Base-by-base conservation (phyloP, 169 alveolate species). In the Plasmodium gallinaceum region DNA sequence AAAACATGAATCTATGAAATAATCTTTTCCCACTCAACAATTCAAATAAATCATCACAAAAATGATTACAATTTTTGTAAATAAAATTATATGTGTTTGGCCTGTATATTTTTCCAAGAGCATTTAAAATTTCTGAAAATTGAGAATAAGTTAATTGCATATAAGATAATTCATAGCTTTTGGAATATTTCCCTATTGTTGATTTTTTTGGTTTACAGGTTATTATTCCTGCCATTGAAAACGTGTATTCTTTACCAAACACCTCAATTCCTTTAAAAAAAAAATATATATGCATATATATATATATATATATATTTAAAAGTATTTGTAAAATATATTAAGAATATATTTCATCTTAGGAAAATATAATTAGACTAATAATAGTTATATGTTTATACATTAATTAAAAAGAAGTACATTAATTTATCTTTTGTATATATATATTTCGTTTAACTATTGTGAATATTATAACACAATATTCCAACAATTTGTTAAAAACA, bases 11-110 rank as follows among this genome's bases (percentile, higher is more conserved):
- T 39, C 58, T 66, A 83, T 68, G 73, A 68, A 83, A 83, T 42
- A 83, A 58, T 45, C 91, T 83, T 68, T 69, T 83, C 8, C 91
- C 91, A 57, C 91, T 54, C 24, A 83, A 58, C n/a, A 83, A 54
- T 37, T 83, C 85, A 68, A 83, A 83, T 43, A 83, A 58, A 46
- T 83, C 91, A 83, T 83, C 91, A 61, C 91, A 83, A 26, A 83
- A 83, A 68, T 83, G 91, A 60, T 83, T 83, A 48, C 91, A 83
- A 45, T 83, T 83, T 69, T 83, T 83, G 73, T 70, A 68, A 18
- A 83, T 72, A 70, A 83, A 83, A 72, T 83, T 83, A 32, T 83
- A 83, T 9, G 85, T 83, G 51, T 83, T 83, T 7, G 91, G 91
- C 66, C 91, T 42, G 32, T 83, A 83, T 68, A 83, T 83, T 68